Percentiles rank a stretch among this genome's conserved stretches.
phyloP scores from a whole-genome alignment of 2,329 filamentous ascomycete genomes.

The Hymenoscyphus repandus region DNA sequence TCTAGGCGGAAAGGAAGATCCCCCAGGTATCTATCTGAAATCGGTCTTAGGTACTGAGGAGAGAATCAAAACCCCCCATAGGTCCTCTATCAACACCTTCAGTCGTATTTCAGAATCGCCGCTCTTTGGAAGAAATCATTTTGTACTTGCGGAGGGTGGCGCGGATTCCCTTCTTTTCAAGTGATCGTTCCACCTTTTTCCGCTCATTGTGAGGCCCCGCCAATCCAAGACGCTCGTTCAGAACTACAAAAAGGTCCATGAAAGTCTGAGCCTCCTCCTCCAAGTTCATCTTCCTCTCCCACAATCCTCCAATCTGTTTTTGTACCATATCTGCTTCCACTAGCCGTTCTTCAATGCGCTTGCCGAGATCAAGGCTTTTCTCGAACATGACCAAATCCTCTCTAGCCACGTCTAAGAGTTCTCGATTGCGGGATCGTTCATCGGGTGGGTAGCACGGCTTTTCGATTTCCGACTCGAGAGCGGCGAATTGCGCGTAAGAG shows the following conservation, averaged over 20 bases:
- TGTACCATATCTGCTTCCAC: not conserved
- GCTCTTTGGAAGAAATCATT: not conserved
- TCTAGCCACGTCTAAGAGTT: not conserved
- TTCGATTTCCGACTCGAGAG: not conserved
- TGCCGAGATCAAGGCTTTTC: not conserved
- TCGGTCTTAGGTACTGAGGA: too few species aligned
- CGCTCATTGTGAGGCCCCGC: too few species aligned
- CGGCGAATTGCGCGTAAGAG: not conserved
- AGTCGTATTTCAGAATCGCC: not conserved
- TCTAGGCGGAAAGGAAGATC: too few species aligned
- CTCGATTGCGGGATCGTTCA: not conserved
- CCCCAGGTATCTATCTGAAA: too few species aligned
- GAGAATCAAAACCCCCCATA: too few species aligned
- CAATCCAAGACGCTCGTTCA: too few species aligned
- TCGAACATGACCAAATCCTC: not conserved
- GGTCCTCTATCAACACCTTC: too few species aligned
- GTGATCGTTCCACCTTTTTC: too few species aligned
- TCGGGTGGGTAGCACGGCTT: not conserved
- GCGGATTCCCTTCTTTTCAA: too few species aligned
- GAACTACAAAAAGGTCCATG: too few species aligned
- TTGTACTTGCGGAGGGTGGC: too few species aligned
- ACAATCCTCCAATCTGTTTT: not conserved
- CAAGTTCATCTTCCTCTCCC: not conserved
- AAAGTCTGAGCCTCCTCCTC: not conserved
- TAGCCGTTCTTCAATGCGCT: not conserved